Conservation (phyloP, 192 early-diverging fungal species). For the Irineochytrium annulatum region DNA sequence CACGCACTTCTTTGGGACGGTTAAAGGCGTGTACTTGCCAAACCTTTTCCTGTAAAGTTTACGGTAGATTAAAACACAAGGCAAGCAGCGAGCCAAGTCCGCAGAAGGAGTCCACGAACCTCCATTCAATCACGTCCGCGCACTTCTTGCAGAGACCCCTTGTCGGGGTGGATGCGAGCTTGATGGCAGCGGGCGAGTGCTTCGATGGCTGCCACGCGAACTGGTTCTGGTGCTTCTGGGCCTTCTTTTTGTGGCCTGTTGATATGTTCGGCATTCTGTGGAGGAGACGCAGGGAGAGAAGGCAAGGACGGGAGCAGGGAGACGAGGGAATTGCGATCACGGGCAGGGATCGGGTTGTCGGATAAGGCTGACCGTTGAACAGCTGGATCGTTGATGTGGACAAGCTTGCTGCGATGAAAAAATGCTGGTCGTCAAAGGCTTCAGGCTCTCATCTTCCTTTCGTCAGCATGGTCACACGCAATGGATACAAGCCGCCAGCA, state of each 20-base stretch:
- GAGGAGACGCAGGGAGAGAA: too few species aligned
- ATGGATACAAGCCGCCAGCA: too few species aligned
- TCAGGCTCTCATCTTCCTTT: too few species aligned
- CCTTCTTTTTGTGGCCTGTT: constrained; percentile 66
- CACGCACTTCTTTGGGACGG: constrained; percentile 80
- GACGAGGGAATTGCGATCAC: too few species aligned
- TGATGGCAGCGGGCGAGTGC: constrained; percentile 71
- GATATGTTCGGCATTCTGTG: too few species aligned
- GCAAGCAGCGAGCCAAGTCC: not conserved
- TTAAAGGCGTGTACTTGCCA: constrained; percentile 96
- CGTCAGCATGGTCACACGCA: too few species aligned
- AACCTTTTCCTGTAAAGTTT: constrained; percentile 86
- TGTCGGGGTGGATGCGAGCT: constrained; percentile 72
- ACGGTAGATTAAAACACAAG: not conserved
- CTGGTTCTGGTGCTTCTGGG: constrained; percentile 86
- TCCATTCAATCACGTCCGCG: constrained; percentile 50
- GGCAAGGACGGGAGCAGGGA: too few species aligned
- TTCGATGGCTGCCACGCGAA: constrained; percentile 85
- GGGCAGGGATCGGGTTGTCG: too few species aligned
- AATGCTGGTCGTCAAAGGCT: too few species aligned
- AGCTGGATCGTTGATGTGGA: too few species aligned
- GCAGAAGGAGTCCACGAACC: constrained; percentile 56
- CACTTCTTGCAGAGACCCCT: constrained; percentile 62
- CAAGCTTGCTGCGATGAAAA: too few species aligned
- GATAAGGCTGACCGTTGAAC: too few species aligned